Evolutionary conservation across 129 eudicot genomes (phyloP).

Genomic region (Flaveria bidentis): DNA sequence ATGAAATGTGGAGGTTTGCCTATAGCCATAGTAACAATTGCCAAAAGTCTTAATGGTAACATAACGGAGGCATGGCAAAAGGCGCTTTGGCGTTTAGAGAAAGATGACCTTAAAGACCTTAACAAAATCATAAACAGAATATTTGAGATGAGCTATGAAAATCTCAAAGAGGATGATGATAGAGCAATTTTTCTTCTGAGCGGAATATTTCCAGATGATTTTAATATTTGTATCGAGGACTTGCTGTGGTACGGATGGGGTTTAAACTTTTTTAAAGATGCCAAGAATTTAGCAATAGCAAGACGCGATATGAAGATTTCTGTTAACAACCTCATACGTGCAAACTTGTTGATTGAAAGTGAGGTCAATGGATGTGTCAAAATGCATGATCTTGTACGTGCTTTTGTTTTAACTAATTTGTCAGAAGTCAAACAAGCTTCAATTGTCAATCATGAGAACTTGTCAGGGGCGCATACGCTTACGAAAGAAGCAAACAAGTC

Average conservation of each 20-base stretch:
- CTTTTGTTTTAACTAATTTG: not conserved
- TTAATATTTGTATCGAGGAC: conserved; percentile 15
- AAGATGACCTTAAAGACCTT: conserved; percentile 2
- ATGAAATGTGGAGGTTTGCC: conserved; percentile 6
- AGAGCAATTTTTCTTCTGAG: not conserved
- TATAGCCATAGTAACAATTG: not conserved
- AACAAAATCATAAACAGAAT: not conserved
- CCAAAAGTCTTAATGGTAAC: not conserved
- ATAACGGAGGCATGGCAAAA: conserved; percentile 1
- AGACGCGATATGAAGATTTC: not conserved
- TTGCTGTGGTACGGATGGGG: conserved; percentile 25
- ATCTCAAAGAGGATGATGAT: not conserved
- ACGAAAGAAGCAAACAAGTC: not conserved
- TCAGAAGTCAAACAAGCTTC: conserved; percentile 6
- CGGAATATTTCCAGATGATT: conserved; percentile 10
- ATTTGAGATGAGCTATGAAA: conserved; percentile 4
- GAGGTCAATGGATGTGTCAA: not conserved
- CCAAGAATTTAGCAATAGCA: not conserved
- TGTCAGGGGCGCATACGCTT: not conserved
- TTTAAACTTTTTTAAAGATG: not conserved
- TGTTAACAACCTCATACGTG: not conserved
- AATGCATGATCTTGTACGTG: conserved; percentile 5
- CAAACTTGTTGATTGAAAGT: conserved; percentile 1
- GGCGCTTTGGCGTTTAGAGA: not conserved
- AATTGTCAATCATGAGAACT: not conserved